These are phyloP conservation scores for Cladosporium sp. DNA, from an alignment of 2,329 filamentous ascomycete genomes.

Conservation along the genomic window DNA sequence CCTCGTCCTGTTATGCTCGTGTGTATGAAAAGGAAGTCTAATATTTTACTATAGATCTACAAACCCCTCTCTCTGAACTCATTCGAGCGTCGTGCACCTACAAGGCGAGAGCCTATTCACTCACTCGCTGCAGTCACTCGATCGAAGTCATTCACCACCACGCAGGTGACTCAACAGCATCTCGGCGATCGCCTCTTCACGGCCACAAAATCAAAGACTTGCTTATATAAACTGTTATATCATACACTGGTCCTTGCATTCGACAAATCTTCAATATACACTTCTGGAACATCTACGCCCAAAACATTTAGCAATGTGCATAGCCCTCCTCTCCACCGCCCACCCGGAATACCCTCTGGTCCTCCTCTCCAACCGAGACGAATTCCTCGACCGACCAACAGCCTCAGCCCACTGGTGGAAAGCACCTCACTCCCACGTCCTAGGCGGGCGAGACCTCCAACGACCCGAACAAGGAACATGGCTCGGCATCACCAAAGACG, in stretches of 20 bases:
- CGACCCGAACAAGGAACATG: constrained; percentile 59
- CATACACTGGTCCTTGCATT: not conserved
- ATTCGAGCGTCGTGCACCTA: too few species aligned
- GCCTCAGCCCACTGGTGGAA: constrained; percentile 58
- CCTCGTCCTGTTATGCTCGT: too few species aligned
- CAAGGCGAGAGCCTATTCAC: too few species aligned
- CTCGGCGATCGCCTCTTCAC: not conserved
- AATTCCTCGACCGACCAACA: constrained; percentile 60
- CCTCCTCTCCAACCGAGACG: constrained; percentile 51
- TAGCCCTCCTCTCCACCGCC: constrained; percentile 45
- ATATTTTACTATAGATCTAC: not conserved
- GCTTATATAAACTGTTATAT: too few species aligned
- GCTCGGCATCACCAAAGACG: constrained; percentile 59
- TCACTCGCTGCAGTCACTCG: not conserved
- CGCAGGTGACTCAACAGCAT: constrained; percentile 7
- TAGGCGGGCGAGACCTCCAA: constrained; percentile 60
- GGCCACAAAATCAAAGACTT: too few species aligned
- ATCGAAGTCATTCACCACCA: not conserved
- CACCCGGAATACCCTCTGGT: constrained; percentile 49
- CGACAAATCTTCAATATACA: not conserved
- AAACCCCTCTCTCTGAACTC: too few species aligned
- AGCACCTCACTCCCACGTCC: constrained; percentile 49
- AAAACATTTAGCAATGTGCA: constrained; percentile 39
- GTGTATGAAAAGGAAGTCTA: too few species aligned
- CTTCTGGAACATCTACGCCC: too few species aligned